Percentiles rank a stretch among this genome's conserved stretches.
Evolutionary conservation across 2,329 filamentous ascomycete species (phyloP).

Genomic region (Metarhizium humberi): DNA sequence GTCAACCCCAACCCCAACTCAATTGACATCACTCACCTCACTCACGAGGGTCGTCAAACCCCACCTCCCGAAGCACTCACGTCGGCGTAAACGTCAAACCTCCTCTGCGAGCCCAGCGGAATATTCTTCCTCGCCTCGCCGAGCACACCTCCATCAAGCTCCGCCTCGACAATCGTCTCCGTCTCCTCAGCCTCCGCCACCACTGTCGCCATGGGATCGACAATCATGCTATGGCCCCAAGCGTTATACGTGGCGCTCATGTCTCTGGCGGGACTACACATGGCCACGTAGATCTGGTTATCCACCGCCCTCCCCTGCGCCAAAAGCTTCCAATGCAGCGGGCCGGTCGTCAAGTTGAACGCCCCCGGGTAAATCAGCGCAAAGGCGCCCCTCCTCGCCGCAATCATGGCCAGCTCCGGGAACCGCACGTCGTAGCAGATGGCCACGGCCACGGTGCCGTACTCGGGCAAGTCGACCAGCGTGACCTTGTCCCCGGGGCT

Average conservation of each 20-base stretch:
- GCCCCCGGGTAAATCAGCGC: conserved; percentile 89
- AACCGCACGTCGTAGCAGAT: conserved; percentile 99
- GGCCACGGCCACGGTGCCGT: conserved; percentile 76
- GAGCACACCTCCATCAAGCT: conserved; percentile 60
- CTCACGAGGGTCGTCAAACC: conserved; percentile 19
- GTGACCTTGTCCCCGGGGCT: conserved; percentile 79
- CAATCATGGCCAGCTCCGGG: conserved; percentile 84
- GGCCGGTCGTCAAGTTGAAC: conserved; percentile 90
- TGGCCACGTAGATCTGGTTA: conserved; percentile 86
- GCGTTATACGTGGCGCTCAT: conserved; percentile 71
- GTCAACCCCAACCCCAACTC: not conserved
- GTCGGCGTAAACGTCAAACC: conserved; percentile 95
- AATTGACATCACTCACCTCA: not conserved
- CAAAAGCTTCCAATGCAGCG: conserved; percentile 81
- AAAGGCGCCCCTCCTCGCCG: conserved; percentile 79
- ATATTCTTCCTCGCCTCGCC: conserved; percentile 72
- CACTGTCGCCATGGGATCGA: conserved; percentile 81
- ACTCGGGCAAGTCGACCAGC: conserved; percentile 76
- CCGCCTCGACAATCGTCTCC: conserved; percentile 67
- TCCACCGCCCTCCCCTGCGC: conserved; percentile 79
- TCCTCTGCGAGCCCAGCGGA: conserved; percentile 71
- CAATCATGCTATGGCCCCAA: conserved; percentile 84
- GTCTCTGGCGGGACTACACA: conserved; percentile 87
- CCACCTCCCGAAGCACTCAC: conserved; percentile 53
- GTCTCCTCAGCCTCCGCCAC: conserved; percentile 67